Evolutionary conservation across 2,329 filamentous ascomycete genomes (phyloP).

Genomic region (Apiospora rasikravindrae): DNA sequence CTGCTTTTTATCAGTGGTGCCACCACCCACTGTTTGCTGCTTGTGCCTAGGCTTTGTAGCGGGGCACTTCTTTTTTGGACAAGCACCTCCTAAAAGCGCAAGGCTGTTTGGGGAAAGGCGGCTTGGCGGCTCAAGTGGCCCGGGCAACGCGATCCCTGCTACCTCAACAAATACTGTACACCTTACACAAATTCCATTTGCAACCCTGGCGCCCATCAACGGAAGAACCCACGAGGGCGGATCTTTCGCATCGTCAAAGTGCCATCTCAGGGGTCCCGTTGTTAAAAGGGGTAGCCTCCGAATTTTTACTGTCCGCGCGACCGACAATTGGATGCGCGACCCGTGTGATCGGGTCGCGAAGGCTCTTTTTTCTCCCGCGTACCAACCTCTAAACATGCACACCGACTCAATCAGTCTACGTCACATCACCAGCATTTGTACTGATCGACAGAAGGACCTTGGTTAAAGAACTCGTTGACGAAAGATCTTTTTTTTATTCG

Average conservation of each 20-base stretch:
- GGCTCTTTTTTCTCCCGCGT: background rate
- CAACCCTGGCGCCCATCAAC: background rate
- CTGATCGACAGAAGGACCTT: background rate
- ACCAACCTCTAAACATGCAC: constrained; percentile 9
- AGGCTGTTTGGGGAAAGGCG: background rate
- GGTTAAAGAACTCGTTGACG: constrained; percentile 3
- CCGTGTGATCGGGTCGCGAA: background rate
- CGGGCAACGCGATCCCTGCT: constrained; percentile 3
- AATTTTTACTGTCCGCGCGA: background rate
- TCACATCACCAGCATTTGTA: background rate
- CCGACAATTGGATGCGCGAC: background rate
- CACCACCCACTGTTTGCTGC: background rate
- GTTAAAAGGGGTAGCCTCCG: background rate
- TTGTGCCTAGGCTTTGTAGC: background rate
- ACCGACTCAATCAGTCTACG: background rate
- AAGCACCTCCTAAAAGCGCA: background rate
- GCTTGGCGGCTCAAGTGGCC: background rate
- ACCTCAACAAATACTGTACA: constrained; percentile 13
- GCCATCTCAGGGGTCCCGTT: constrained; percentile 2
- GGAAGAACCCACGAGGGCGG: background rate
- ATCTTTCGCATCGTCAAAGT: background rate
- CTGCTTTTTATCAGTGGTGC: background rate
- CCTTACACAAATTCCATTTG: background rate
- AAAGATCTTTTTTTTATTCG: background rate
- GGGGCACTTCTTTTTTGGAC: background rate